These are phyloP conservation scores for Solidago caesia DNA, from an alignment of 129 eudicot genomes.

Conservation along the genomic window DNA sequence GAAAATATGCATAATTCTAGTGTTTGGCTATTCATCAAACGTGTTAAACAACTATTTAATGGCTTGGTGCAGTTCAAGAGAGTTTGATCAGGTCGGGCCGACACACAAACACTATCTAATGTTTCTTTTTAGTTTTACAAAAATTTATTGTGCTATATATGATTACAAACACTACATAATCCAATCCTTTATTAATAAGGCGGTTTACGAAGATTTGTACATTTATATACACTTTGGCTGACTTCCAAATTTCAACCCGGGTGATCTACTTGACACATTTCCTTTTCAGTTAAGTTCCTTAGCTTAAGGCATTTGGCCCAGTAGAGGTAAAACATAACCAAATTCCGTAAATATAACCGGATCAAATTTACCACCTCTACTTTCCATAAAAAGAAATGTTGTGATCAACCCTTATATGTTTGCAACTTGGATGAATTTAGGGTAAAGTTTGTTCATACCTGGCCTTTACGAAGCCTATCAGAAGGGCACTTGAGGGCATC, in stretches of 20 bases:
- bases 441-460: slow-evolving; percentile 48
- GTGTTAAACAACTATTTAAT: background rate
- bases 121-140: background rate
- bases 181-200: background rate
- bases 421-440: background rate
- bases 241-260: background rate
- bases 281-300: background rate
- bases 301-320: background rate
- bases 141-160: background rate
- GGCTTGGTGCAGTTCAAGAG: background rate
- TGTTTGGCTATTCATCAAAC: background rate
- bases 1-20: background rate
- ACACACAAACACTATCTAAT: background rate
- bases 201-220: background rate
- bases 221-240: background rate
- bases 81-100: background rate
- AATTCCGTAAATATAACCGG: background rate
- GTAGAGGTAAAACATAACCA: background rate
- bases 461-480: slow-evolving; percentile 98
- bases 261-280: background rate
- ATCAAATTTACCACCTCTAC: background rate
- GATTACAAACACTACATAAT: background rate
- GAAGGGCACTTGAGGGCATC: slow-evolving; percentile 96
- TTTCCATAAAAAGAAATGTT: no score
- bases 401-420: background rate